phyloP scores from a whole-genome alignment of 306 rosid genomes.

The Ammopiptanthus mongolicus region DNA sequence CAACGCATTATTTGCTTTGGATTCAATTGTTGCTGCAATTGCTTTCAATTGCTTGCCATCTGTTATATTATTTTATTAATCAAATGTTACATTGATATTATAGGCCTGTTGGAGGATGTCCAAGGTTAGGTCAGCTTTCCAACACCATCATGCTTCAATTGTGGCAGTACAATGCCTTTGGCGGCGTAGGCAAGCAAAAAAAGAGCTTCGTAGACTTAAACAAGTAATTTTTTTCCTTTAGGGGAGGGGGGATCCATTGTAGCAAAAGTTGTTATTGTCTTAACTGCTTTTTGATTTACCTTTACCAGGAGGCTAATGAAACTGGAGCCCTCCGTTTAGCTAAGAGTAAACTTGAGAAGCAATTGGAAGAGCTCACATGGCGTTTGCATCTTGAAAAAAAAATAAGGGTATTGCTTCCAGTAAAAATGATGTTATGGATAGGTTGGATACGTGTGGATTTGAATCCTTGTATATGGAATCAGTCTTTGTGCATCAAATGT shows the following conservation, averaged over 20 bases:
- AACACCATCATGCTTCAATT: conserved; percentile 48
- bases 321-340: conserved; percentile 95
- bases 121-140: conserved; percentile 64
- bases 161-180: conserved; percentile 83
- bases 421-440: not conserved
- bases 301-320: conserved; percentile 89
- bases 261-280: not conserved
- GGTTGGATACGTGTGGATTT: not conserved
- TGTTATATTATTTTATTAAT: conserved; percentile 12
- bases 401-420: conserved; percentile 62
- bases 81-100: conserved; percentile 18
- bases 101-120: conserved; percentile 87
- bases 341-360: conserved; percentile 93
- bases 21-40: not conserved
- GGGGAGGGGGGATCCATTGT: not conserved
- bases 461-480: not conserved
- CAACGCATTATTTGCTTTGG: not conserved
- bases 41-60: conserved; percentile 5
- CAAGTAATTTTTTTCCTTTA: conserved; percentile 35
- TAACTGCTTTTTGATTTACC: conserved; percentile 2
- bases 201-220: conserved; percentile 72
- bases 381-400: conserved; percentile 92
- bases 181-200: conserved; percentile 81
- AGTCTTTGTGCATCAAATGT: conserved; percentile 5
- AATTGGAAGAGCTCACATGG: conserved; percentile 93